Evolutionary conservation across 305 asterid species (phyloP).

Genomic region (Solanum hybrid): DNA sequence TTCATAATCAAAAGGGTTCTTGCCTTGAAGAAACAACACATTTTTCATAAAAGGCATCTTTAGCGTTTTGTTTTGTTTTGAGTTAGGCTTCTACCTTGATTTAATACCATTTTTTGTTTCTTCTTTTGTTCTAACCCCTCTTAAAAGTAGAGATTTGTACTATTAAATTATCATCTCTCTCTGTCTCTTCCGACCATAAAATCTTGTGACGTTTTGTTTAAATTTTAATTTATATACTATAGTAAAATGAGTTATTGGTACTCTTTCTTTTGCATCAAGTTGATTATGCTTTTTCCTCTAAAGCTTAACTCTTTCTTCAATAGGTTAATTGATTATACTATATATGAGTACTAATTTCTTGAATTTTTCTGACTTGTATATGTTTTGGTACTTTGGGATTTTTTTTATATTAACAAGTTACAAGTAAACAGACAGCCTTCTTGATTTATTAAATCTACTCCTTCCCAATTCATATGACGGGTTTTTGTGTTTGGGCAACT

Average conservation of each 20-base stretch:
- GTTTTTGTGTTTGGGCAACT: neutral
- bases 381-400: neutral
- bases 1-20: slow-evolving; percentile 10
- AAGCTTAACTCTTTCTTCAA: neutral
- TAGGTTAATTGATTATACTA: neutral
- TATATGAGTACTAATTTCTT: neutral
- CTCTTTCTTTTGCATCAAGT: neutral
- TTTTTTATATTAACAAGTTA: neutral
- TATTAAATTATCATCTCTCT: neutral
- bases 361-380: neutral
- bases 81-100: neutral
- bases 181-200: neutral
- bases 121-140: slow-evolving; percentile 10
- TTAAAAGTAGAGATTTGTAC: neutral
- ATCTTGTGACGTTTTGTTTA: slow-evolving; percentile 6
- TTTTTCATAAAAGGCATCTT: slow-evolving; percentile 21
- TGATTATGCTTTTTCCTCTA: neutral
- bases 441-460: neutral
- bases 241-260: neutral
- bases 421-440: neutral
- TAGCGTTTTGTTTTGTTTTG: slow-evolving; percentile 3
- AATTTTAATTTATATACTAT: neutral
- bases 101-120: slow-evolving; percentile 11
- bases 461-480: neutral
- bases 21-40: slow-evolving; percentile 13